Base-by-base conservation (phyloP, 768 basidiomycete species). In the Boletus sp. region DNA sequence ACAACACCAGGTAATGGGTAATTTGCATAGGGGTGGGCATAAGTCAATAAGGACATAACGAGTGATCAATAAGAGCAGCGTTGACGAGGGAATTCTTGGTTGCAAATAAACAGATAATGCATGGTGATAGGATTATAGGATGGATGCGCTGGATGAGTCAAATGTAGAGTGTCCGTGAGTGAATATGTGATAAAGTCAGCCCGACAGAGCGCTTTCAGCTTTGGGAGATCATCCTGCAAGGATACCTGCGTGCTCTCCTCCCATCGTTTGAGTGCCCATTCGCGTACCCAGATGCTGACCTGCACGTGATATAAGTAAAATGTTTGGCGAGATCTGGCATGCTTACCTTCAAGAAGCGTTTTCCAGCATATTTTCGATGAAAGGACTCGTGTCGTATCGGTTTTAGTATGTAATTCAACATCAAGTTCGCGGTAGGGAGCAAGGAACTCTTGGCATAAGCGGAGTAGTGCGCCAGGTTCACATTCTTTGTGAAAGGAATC, bases 401-500 rank as follows among this genome's bases (percentile, higher is more conserved):
- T 64, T 87, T 81, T 52, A 94, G 77, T 55, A 96, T 77, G 68
- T 93, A 95, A 72, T 92, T 90, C 63, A 97, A 68, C 90, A 97
- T 94, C 59, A 90, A 65, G 66, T 88, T 90, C 1, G 91, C 95
- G 0, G 84, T 85, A 0, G 92, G 89, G 35, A 94, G 73, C 46
- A 98, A 72, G 51, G 86, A 86, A 40, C 81, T 82, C 73, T 95
- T 90, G 4, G 87, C 75, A 71, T 93, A 97, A 30, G 86, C 85
- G 2, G 92, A 88, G 69, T 93, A 97, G 68, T 96, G 92, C 10
- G 86, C 87, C 40, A 95, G 74, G 67, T 91, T 95, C 4, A 90
- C 78, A 29, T 86, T 85, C 94, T 96, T 24, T 0, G 15, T 37
- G 51, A 35, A 24, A 74, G 57, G 20, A 53, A 51, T 58, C 44